Base-by-base conservation (phyloP, 345 rosid genomes). In the Reutealis trisperma region DNA sequence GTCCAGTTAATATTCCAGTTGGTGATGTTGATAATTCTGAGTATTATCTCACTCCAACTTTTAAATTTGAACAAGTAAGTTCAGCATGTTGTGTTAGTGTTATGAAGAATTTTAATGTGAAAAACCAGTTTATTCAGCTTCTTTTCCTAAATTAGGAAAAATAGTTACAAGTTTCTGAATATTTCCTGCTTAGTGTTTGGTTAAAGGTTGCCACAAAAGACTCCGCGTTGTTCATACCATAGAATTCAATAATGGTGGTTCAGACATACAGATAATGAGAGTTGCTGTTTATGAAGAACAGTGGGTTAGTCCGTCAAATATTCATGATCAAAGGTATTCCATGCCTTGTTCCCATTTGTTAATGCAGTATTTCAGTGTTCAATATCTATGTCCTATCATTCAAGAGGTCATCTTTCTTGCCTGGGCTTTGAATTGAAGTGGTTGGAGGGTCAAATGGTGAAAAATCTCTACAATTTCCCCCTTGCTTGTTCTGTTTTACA, bases 191-290 rank as follows among this genome's bases (percentile, higher is more conserved):
- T 51, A 95, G 98, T 93, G 98, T 82, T 77, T 95, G 90, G 99
- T 95, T 67, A 95, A 93, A 86, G 97, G 99, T 74, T 95, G 98
- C 83, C 98, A 93, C 87, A 95, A 90, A 85, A 89, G 98, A 85
- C 90, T 95, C 34, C 90, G 99, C 11, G 87, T 91, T 77, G 90
- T 93, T 71, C 99, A 95, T 71, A 91, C 97, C 4, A 90, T 93
- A 64, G 96, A 95, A 66, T 93, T 95, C 76, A 83, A 80, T 80
- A 77, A 90, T 69, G 97, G 93, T 42, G 94, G 97, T 83, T 88
- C 94, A 51, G 90, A 89, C 63, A 81, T 95, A 77, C 99, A 90
- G 83, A 93, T 95, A 72, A 86, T 91, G 96, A 88, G 97, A 86
- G 97, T 93, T 87, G 98, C 96, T 44, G 89, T 87, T 76, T 93